Base-by-base conservation (phyloP, 202 grass and related monocot genomes). In the Schoenoplectus triqueter region DNA sequence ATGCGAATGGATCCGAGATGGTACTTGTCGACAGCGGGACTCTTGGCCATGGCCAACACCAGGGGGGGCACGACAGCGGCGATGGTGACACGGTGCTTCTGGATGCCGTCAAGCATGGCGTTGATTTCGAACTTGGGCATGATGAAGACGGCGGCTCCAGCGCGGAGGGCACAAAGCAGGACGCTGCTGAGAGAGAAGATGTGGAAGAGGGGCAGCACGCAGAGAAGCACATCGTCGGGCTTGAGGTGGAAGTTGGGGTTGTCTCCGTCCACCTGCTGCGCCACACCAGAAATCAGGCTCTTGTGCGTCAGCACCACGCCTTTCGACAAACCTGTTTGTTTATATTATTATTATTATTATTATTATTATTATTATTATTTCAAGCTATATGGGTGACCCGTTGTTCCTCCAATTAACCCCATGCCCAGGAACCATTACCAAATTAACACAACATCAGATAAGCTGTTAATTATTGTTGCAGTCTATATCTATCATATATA, bases 161-260 rank as follows among this genome's bases (percentile, higher is more conserved):
- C 81, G 1, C 95, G 86, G 83, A 98, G 68, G 0, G 91, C 85
- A 63, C 92, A 98, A 0, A 98, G 84, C 60, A 98, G 81, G 50
- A 98, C 92, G 3, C 89, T 93, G 87, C 95, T 98, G 77, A 98
- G 88, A 2, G 93, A 90, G 91, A 98, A 98, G 69, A 98, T 98
- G 87, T 95, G 95, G 90, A 98, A 98, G 11, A 98, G 80, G 1
- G 95, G 95, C 4, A 98, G 93, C 71, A 98, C 91, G 87, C 95
- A 98, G 10, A 98, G 95, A 72, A 87, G 85, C 41, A 95, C 91
- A 88, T 98, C 95, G 1, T 89, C 92, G 0, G 18, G 49, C 15
- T 83, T 70, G 69, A 97, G 69, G 86, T 93, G 48, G 66, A 95
- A 66, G 87, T 98, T 98, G 44, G 92, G 92, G 80, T 95, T 95